Evolutionary conservation across 192 early-diverging fungal genomes (phyloP), one percentile per base, ranked within the genome.

Genomic region (Diversispora eburnea): DNA sequence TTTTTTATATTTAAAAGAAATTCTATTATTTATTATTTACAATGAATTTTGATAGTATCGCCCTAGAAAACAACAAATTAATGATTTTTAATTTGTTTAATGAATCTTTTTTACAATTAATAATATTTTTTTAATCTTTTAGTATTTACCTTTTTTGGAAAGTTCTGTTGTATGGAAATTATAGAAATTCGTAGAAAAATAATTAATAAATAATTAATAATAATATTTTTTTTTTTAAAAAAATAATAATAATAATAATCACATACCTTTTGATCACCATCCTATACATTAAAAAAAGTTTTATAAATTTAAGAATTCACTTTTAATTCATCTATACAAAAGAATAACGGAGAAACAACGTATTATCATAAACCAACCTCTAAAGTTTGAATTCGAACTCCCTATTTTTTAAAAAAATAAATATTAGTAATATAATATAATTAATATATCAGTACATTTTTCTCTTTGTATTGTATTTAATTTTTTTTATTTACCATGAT

Each of bases 31-130:
- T 5, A 45, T 9, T 12, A 12, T 12, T 64, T 64, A 64, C 62
- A 64, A 17, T 64, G 62, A 9, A 64, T 64, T 42, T 45, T 64
- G 9, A 64, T 41, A 64, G 33, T 64, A 64, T 64, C 62, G 8
- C 62, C 62, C 62, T 64, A 41, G 8, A 41, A 8, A 12, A 64
- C 6, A 43, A 64, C 1, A 64, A 7, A 64, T 15, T 17, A 64
- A 22, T 8, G 41, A 13, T 41, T 41, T 64, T 10, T 33, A 19
- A 12, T 41, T 8, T 33, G 25, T 2, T 33, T 33, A 33, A 33
- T 33, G 25, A 33, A 33, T 33, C 25, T 33, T 33, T 33, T 33
- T 33, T 33, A 33, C 25, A 64, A 64, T 43, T 39, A 9, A 22
- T 5, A 41, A 17, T 43, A 7, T 15, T 25, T 64, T 43, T 15